Base-by-base conservation (phyloP, 495 filamentous ascomycete genomes). In the Penicillium salamii region DNA sequence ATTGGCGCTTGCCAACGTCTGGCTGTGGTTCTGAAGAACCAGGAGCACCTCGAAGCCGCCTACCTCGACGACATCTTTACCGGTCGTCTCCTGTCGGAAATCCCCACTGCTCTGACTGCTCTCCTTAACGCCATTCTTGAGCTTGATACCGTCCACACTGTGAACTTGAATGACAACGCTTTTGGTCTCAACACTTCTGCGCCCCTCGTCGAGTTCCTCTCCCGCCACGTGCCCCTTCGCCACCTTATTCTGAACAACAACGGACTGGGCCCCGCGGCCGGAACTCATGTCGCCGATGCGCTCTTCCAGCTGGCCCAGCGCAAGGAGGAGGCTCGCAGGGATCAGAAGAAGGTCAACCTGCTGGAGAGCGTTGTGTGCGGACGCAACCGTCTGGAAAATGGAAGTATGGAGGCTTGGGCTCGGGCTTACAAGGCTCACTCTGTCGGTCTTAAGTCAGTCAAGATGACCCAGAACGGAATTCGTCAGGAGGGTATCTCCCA, bases 391-490 rank as follows among this genome's bases (percentile, higher is more conserved):
- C 78, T 97, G 55, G 93, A 98, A 72, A 96, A 89, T 64, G 95
- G 92, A 42, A 89, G 84, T 54, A 97, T 97, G 95, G 82, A 78
- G 14, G 91, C 93, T 0, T 98, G 95, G 95, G 89, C 91, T 26
- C 85, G 83, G 59, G 80, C 88, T 0, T 96, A 89, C 61, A 79
- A 81, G 56, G 85, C 89, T 46, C 89, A 97, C 66, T 83, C 79
- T 36, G 80, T 80, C 21, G 72, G 73, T 13, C 76, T 97, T 24
- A 87, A 85, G 66, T 84, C 83, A 42, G 82, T 98, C 46, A 95
- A 91, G 80, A 97, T 98, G 93, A 90, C 93, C 29, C 93, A 97
- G 68, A 97, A 98, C 67, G 93, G 95, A 39, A 98, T 98, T 52
- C 81, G 93, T 26, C 89, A 92, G 62, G 90, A 97, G 70, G 93